Evolutionary conservation across 78 protist species (phyloP).

Genomic region (Dictyostelium brefeldianum): DNA sequence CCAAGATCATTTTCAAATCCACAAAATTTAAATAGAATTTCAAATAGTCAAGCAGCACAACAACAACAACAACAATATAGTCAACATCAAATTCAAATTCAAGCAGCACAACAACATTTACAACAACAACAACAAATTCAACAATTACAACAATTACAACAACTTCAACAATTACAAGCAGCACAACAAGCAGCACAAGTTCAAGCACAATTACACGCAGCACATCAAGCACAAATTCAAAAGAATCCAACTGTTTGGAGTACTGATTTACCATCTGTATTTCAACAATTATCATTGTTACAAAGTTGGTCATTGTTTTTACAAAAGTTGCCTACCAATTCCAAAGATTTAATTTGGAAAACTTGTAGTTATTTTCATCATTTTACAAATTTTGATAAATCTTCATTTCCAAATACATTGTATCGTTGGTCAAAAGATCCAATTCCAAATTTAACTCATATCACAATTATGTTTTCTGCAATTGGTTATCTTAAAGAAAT

Average conservation of each 20-base stretch:
- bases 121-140: constrained; percentile 8
- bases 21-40: no score
- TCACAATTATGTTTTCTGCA: constrained; percentile 77
- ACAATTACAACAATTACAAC: background rate
- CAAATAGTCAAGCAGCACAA: background rate
- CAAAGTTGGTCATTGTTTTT: constrained; percentile 51
- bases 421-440: constrained; percentile 60
- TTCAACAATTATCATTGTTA: constrained; percentile 50
- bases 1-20: background rate
- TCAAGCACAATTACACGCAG: background rate
- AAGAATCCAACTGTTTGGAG: constrained; percentile 47
- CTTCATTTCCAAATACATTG: constrained; percentile 48
- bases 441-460: constrained; percentile 54
- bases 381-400: constrained; percentile 57
- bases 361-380: constrained; percentile 38
- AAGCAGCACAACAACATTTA: constrained; percentile 3
- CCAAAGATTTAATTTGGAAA: constrained; percentile 50
- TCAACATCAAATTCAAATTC: constrained; percentile 2
- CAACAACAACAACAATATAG: background rate
- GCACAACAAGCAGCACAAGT: constrained; percentile 7
- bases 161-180: constrained; percentile 20
- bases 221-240: background rate
- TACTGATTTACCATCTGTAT: constrained; percentile 49
- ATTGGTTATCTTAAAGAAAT: constrained; percentile 77
- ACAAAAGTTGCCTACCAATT: background rate